phyloP scores from a whole-genome alignment of 1,284 basidiomycete species.

The Cerrena zonata region DNA sequence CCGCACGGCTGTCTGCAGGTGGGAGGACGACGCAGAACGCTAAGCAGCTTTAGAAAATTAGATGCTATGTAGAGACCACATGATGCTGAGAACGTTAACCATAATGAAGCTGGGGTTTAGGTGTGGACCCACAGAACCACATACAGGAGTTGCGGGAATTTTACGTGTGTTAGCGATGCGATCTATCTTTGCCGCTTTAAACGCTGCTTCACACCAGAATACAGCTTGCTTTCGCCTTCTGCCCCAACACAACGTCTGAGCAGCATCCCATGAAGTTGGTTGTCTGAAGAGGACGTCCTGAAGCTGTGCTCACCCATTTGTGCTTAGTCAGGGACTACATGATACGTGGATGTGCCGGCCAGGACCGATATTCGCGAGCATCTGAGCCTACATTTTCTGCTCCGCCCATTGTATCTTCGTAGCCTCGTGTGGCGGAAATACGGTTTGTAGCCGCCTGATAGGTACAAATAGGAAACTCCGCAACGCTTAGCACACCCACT shows the following conservation, averaged over 20 bases:
- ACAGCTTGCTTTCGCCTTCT: neutral
- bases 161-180: neutral
- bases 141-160: slow-evolving; percentile 3
- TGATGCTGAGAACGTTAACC: neutral
- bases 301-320: neutral
- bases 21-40: no score
- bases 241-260: neutral
- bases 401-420: slow-evolving; percentile 8
- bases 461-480: slow-evolving; percentile 11
- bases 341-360: slow-evolving; percentile 2
- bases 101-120: slow-evolving; percentile 4
- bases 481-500: slow-evolving; percentile 1
- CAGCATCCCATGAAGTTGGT: neutral
- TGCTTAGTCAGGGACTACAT: slow-evolving; percentile 4
- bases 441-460: slow-evolving; percentile 3
- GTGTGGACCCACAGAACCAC: slow-evolving; percentile 7
- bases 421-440: slow-evolving; percentile 8
- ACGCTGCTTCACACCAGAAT: neutral
- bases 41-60: no score
- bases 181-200: neutral
- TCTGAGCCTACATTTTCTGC: neutral
- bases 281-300: neutral
- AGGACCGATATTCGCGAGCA: neutral
- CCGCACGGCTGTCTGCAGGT: neutral
- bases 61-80: neutral